Percentiles rank a stretch among this genome's conserved stretches.
Evolutionary conservation across 805 yeast genomes (phyloP).

Genomic region (Suhomyces emberorum): DNA sequence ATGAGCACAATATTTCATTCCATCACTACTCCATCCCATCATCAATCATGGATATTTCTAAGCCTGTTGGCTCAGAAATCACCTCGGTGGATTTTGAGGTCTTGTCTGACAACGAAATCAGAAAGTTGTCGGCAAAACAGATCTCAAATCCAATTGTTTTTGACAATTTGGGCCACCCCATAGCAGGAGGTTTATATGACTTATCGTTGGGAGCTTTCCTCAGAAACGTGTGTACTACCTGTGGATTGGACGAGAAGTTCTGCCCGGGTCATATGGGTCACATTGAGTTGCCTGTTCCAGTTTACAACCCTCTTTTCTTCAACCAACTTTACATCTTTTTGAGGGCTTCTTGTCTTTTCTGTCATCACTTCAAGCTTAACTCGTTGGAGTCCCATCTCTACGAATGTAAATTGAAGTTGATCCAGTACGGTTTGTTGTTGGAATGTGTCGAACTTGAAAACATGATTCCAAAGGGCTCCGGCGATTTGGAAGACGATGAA

Average conservation of each 20-base stretch:
- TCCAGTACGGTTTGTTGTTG: slow-evolving; percentile 84
- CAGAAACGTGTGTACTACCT: slow-evolving; percentile 85
- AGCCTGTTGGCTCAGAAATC: slow-evolving; percentile 94
- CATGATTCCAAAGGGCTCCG: slow-evolving; percentile 41
- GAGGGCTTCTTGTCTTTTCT: slow-evolving; percentile 82
- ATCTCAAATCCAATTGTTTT: slow-evolving; percentile 94
- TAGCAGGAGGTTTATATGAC: slow-evolving; percentile 90
- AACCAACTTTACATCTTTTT: slow-evolving; percentile 82
- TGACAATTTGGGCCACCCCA: slow-evolving; percentile 94
- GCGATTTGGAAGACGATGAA: slow-evolving; percentile 36
- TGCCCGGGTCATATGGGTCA: slow-evolving; percentile 99
- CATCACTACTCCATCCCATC: slow-evolving; percentile 4
- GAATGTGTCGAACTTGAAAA: slow-evolving; percentile 75
- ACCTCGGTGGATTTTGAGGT: slow-evolving; percentile 89
- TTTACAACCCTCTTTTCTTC: slow-evolving; percentile 92
- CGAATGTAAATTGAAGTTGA: slow-evolving; percentile 71
- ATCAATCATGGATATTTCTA: slow-evolving; percentile 82
- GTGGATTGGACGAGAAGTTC: slow-evolving; percentile 89
- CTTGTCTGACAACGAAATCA: slow-evolving; percentile 75
- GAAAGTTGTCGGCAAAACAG: slow-evolving; percentile 88
- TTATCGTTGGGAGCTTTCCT: slow-evolving; percentile 93
- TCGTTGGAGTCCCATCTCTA: slow-evolving; percentile 67
- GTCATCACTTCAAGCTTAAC: slow-evolving; percentile 79
- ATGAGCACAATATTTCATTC: slow-evolving; percentile 3
- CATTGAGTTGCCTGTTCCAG: slow-evolving; percentile 93